Conservation (phyloP, 164 flowering plant species). For the Brasenia schreberi region DNA sequence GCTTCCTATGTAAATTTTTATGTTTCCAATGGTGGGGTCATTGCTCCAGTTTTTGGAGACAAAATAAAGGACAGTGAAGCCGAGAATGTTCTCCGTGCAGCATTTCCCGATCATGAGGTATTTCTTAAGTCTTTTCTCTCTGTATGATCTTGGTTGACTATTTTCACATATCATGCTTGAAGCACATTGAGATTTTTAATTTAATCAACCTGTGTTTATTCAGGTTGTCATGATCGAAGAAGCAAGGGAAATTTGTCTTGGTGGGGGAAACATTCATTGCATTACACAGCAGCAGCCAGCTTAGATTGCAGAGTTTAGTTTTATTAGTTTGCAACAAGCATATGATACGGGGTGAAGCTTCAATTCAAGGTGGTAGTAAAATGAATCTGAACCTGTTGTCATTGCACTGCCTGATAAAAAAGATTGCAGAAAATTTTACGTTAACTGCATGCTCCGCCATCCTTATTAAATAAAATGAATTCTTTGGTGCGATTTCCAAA, state of each 20-base stretch:
- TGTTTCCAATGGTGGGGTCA: conserved; percentile 80
- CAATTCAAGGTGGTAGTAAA: no score
- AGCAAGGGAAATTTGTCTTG: conserved; percentile 81
- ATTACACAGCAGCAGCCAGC: conserved; percentile 95
- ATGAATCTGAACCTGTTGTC: no score
- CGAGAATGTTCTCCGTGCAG: conserved; percentile 45
- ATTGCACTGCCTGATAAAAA: no score
- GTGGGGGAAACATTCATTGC: conserved; percentile 92
- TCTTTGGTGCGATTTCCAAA: no score
- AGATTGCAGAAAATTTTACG: no score
- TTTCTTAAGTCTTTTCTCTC: not conserved
- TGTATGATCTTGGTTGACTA: not conserved
- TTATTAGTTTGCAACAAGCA: no score
- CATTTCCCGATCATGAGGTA: conserved; percentile 70
- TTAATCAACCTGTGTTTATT: conserved; percentile 1
- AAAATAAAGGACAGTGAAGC: conserved; percentile 79
- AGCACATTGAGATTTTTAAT: no score
- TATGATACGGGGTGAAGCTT: no score
- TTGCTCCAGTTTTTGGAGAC: conserved; percentile 83
- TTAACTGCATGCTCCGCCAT: no score
- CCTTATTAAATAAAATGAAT: no score
- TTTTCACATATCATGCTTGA: not conserved
- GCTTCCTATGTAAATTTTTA: conserved; percentile 93
- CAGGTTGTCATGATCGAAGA: conserved; percentile 82
- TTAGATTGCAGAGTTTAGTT: not conserved